phyloP scores from a whole-genome alignment of 2,329 filamentous ascomycete species.

The Aphanocladium album region DNA sequence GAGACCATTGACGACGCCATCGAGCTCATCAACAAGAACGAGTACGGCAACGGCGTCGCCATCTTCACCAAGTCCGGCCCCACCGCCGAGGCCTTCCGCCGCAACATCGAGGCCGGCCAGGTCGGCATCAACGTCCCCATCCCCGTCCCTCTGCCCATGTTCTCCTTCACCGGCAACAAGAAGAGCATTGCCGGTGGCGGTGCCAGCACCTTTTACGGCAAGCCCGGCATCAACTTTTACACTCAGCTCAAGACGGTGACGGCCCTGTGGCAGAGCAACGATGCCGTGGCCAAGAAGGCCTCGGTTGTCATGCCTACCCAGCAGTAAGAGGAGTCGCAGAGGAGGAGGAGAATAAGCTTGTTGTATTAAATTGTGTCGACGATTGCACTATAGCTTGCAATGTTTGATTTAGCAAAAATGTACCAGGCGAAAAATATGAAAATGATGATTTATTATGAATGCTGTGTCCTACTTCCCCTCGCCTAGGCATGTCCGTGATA shows the following conservation, averaged over 20 bases:
- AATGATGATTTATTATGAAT: background rate
- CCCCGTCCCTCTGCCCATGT: constrained; percentile 65
- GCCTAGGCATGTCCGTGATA: too few relatives aligned
- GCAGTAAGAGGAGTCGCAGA: constrained; percentile 20
- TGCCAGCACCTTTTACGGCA: constrained; percentile 91
- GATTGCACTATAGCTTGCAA: background rate
- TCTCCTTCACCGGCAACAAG: constrained; percentile 75
- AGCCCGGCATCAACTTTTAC: constrained; percentile 88
- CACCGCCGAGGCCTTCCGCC: constrained; percentile 72
- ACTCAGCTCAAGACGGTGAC: constrained; percentile 98
- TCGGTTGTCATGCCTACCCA: constrained; percentile 78
- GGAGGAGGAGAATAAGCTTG: background rate
- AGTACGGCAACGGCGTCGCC: constrained; percentile 81
- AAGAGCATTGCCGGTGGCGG: constrained; percentile 88
- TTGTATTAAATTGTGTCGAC: background rate
- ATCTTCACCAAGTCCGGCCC: constrained; percentile 78
- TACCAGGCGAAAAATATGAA: background rate
- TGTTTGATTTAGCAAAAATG: background rate
- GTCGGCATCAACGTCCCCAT: constrained; percentile 83
- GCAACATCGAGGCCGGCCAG: constrained; percentile 78
- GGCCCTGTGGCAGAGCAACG: constrained; percentile 78
- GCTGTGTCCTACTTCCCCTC: too few relatives aligned
- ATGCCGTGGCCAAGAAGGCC: constrained; percentile 80
- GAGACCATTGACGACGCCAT: constrained; percentile 75
- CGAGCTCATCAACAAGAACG: constrained; percentile 76